Conservation (phyloP, 495 filamentous ascomycete species). For the Lasiosphaeria ovina region DNA sequence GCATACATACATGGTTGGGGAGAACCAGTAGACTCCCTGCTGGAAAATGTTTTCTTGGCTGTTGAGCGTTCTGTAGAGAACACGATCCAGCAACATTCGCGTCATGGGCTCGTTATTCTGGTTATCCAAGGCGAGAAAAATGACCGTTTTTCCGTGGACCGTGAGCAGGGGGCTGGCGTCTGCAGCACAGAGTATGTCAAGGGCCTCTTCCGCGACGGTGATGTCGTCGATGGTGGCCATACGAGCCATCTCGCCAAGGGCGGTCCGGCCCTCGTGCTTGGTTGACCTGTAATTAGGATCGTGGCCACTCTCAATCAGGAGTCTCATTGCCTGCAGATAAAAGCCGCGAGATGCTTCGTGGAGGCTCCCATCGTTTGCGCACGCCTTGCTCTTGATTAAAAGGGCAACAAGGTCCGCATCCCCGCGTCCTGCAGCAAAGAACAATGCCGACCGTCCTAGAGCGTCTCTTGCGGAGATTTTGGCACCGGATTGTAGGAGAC, state of each 20-base stretch:
- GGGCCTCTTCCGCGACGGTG: slow-evolving; percentile 29
- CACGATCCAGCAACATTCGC: slow-evolving; percentile 30
- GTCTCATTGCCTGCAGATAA: slow-evolving; percentile 34
- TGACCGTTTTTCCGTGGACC: slow-evolving; percentile 38
- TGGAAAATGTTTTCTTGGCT: slow-evolving; percentile 41
- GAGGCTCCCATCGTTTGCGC: slow-evolving; percentile 42
- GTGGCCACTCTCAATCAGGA: slow-evolving; percentile 39
- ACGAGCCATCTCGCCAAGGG: slow-evolving; percentile 44
- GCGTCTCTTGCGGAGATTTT: slow-evolving; percentile 38
- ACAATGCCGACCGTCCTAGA: slow-evolving; percentile 39
- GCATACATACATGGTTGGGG: slow-evolving; percentile 42
- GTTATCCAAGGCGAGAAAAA: slow-evolving; percentile 44
- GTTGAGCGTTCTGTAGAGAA: slow-evolving; percentile 39
- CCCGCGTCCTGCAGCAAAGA: slow-evolving; percentile 33
- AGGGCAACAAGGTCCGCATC: slow-evolving; percentile 21
- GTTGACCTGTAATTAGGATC: slow-evolving; percentile 43
- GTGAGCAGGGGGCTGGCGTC: slow-evolving; percentile 38
- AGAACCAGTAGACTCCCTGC: slow-evolving; percentile 38
- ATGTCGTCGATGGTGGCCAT: slow-evolving; percentile 29
- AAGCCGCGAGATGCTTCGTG: slow-evolving; percentile 44
- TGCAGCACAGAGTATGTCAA: slow-evolving; percentile 37
- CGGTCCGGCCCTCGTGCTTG: slow-evolving; percentile 40
- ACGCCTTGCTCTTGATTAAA: slow-evolving; percentile 19
- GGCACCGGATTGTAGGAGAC: slow-evolving; percentile 37
- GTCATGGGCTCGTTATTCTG: slow-evolving; percentile 35